A percentile compares a stretch with the other conserved stretches of the same genome.
Conservation (phyloP, 2,329 filamentous ascomycete genomes). For the Rutstroemia sp. region DNA sequence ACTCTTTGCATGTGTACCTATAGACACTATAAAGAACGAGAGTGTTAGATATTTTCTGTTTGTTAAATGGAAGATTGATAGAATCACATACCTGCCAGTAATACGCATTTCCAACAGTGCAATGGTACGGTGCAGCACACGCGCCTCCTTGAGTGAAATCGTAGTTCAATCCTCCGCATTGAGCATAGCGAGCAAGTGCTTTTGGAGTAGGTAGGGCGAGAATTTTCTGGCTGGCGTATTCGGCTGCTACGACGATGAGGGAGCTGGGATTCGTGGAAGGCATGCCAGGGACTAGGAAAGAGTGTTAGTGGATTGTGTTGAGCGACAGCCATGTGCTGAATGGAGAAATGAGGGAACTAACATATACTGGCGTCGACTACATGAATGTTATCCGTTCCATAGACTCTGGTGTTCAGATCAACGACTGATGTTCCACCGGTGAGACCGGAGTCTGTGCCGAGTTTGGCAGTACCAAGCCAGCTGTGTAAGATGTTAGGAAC, state of each 20-base stretch:
- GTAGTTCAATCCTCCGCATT: constrained; percentile 22
- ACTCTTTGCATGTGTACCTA: not conserved
- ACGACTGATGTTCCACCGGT: constrained; percentile 53
- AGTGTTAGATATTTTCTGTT: not conserved
- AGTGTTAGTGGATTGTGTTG: not conserved
- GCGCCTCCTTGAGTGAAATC: constrained; percentile 4
- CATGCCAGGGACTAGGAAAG: constrained; percentile 58
- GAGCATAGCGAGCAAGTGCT: constrained; percentile 11
- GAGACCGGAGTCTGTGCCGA: constrained; percentile 41
- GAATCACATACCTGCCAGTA: constrained; percentile 16
- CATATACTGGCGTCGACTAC: constrained; percentile 44
- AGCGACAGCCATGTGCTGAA: not conserved
- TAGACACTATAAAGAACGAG: not conserved
- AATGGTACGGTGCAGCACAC: constrained; percentile 13
- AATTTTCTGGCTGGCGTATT: constrained; percentile 35
- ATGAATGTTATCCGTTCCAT: constrained; percentile 60
- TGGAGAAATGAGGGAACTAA: constrained; percentile 32
- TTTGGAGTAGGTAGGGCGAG: constrained; percentile 11
- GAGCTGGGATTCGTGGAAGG: constrained; percentile 61
- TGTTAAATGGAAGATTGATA: not conserved
- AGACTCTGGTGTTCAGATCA: constrained; percentile 55
- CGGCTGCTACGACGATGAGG: constrained; percentile 56
- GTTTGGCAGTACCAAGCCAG: constrained; percentile 50
- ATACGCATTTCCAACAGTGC: constrained; percentile 16
- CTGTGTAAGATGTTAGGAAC: not conserved